phyloP scores from a whole-genome alignment of 345 rosid species.

The Moricandia moricandioides region DNA sequence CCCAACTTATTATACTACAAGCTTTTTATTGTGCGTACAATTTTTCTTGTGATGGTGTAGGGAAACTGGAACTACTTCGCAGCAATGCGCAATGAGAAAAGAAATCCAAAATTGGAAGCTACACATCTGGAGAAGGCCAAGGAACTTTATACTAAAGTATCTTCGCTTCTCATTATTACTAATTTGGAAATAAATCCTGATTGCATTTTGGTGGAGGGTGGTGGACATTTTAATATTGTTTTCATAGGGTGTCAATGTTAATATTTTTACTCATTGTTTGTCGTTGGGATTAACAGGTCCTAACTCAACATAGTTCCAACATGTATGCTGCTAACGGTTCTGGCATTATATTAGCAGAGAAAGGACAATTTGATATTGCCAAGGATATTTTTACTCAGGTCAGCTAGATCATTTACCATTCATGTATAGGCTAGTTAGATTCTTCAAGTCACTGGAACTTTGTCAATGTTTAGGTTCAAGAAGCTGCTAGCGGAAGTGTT shows the following conservation, averaged over 20 bases:
- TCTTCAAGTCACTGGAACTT: constrained; percentile 19
- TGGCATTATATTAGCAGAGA: constrained; percentile 92
- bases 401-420: constrained; percentile 24
- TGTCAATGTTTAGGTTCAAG: constrained; percentile 69
- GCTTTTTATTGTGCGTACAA: background rate
- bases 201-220: background rate
- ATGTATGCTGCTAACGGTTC: constrained; percentile 98
- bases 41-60: constrained; percentile 40
- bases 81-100: constrained; percentile 95
- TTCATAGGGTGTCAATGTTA: background rate
- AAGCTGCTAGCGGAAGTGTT: constrained; percentile 97
- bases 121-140: constrained; percentile 98
- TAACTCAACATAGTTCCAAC: constrained; percentile 83
- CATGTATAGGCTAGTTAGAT: constrained; percentile 9
- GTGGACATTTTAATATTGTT: background rate
- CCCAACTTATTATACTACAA: background rate
- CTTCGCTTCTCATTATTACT: constrained; percentile 4
- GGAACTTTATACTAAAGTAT: constrained; percentile 87
- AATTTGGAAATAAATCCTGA: constrained; percentile 1
- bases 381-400: constrained; percentile 94
- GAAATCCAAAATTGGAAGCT: constrained; percentile 94
- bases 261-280: constrained; percentile 16
- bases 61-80: constrained; percentile 99
- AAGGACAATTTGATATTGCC: constrained; percentile 92
- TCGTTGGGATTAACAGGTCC: constrained; percentile 51